phyloP scores from a whole-genome alignment of 441 rosid genomes.

The Brassica hybrid region DNA sequence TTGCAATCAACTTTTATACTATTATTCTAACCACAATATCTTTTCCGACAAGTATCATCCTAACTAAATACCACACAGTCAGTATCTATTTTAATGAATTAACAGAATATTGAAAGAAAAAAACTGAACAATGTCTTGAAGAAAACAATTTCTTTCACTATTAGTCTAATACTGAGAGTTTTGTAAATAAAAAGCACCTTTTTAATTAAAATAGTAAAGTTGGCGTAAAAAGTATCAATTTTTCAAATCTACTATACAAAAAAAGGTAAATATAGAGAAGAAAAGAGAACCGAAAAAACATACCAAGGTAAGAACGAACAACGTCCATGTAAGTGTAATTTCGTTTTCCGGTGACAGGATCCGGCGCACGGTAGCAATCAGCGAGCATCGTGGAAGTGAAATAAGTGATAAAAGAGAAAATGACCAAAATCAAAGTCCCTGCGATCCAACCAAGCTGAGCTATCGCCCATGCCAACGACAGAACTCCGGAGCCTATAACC shows the following conservation, averaged over 20 bases:
- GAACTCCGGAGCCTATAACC: conserved; percentile 67
- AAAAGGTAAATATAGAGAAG: neutral
- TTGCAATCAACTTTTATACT: neutral
- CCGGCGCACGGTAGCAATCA: conserved; percentile 52
- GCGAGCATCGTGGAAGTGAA: conserved; percentile 55
- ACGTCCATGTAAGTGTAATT: conserved; percentile 61
- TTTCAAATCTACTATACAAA: conserved; percentile 2
- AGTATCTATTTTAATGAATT: conserved; percentile 1
- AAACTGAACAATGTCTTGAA: neutral
- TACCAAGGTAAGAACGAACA: conserved; percentile 55
- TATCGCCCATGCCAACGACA: conserved; percentile 64
- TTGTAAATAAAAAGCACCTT: neutral
- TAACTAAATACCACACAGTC: conserved; percentile 23
- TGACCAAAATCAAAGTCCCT: conserved; percentile 50
- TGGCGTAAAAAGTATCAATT: neutral
- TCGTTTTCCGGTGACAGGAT: conserved; percentile 48
- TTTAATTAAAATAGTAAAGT: neutral
- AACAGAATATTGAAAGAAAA: neutral
- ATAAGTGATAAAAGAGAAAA: conserved; percentile 54
- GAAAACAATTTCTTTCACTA: neutral
- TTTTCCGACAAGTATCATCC: neutral
- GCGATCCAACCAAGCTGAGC: conserved; percentile 73
- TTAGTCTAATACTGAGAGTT: neutral
- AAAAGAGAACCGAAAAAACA: neutral
- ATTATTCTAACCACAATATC: neutral